Evolutionary conservation across 2,329 filamentous ascomycete genomes (phyloP), one percentile per base, ranked within the genome.

Genomic region (Penicillium hesseltinei): DNA sequence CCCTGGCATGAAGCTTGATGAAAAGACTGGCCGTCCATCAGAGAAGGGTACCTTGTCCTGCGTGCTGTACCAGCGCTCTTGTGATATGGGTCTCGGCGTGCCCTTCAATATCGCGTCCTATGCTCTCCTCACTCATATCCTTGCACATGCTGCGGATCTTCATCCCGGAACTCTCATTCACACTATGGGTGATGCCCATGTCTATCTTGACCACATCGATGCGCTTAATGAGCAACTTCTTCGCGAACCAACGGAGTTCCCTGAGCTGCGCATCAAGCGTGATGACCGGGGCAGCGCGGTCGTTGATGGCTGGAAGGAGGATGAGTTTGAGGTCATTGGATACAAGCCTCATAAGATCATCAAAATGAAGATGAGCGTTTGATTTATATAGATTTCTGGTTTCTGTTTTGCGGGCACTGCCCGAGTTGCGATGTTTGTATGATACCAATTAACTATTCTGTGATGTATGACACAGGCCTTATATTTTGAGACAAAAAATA

Each of bases 341-440:
- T 99, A 99, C 74, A 85, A 92, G 49, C 93, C 94, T 56, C 91
- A 97, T 74, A 93, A 92, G 79, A 84, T 84, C 5, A 96, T 99
- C 77, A 84, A 90, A 44, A 99, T 99, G 94, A 97, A 97, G 80
- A 99, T 99, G 94, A 95, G 91, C 71, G 93, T 97, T 57, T 92
- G 67, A 69, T 38, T 47, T 38, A 51, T 31, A 40, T 43, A 39
- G 25, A 13, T 27, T 48, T 49, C 39, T 23, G 2, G 29, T 39
- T 43, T 39, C n/a, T 15, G 21, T 17, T 43, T 51, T 48, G 29
- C 13, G 42, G 31, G 19, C 19, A 43, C 51, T 48, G 33, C 46
- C 46, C 51, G 57, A 45, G 46, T 62, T 56, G 57, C 48, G 43
- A 55, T 54, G 21, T 65, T 58, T 62, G 57, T 61, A 65, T 60